Evolutionary conservation across 805 yeast species (phyloP).

Genomic region (Ogataea trehalophila): DNA sequence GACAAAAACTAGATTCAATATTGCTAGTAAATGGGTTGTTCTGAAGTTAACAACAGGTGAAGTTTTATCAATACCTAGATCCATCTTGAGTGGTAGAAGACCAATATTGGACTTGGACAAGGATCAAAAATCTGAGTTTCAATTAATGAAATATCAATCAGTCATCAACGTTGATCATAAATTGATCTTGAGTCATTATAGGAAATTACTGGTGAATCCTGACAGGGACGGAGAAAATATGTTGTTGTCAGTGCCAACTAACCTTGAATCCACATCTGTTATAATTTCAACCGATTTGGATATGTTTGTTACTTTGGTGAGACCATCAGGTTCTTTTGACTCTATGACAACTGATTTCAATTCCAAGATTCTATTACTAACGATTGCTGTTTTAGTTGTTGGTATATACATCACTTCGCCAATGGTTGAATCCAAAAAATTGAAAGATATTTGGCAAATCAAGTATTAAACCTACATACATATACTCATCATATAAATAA

Average conservation of each 20-base stretch:
- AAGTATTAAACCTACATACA: slow-evolving; percentile 2
- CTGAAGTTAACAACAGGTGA: slow-evolving; percentile 56
- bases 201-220: slow-evolving; percentile 31
- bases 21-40: slow-evolving; percentile 63
- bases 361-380: slow-evolving; percentile 53
- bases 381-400: slow-evolving; percentile 49
- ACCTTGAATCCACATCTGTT: slow-evolving; percentile 76
- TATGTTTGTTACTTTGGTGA: slow-evolving; percentile 67
- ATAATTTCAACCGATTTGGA: slow-evolving; percentile 66
- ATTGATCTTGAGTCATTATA: slow-evolving; percentile 46
- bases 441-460: slow-evolving; percentile 47
- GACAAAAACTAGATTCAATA: slow-evolving; percentile 58
- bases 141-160: slow-evolving; percentile 62
- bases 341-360: slow-evolving; percentile 63
- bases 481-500: neutral
- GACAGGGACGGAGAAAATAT: slow-evolving; percentile 17
- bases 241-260: slow-evolving; percentile 51
- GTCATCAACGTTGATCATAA: slow-evolving; percentile 46
- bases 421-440: slow-evolving; percentile 46
- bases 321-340: slow-evolving; percentile 85
- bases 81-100: slow-evolving; percentile 62
- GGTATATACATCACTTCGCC: slow-evolving; percentile 51
- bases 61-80: slow-evolving; percentile 67
- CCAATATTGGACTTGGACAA: slow-evolving; percentile 46
- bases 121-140: slow-evolving; percentile 54